Percentiles rank a stretch among this genome's conserved stretches.
phyloP scores from a whole-genome alignment of 2,329 filamentous ascomycete species.

The Passalora sequoiae region DNA sequence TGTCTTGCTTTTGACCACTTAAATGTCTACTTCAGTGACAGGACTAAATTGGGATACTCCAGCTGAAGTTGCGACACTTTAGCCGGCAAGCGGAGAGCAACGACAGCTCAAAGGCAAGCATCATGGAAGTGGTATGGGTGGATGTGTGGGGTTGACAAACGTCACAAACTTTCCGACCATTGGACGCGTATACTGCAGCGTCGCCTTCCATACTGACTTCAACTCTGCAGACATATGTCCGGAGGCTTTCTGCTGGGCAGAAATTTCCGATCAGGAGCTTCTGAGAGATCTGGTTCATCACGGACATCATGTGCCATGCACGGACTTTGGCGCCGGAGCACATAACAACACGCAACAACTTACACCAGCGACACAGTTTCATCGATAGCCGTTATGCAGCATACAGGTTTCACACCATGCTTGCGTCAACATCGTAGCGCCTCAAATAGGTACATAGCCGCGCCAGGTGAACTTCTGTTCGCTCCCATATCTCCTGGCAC shows the following conservation, averaged over 20 bases:
- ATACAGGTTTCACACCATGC: neutral
- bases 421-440: neutral
- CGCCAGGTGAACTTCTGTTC: too few relatives aligned
- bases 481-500: too few relatives aligned
- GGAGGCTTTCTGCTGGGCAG: neutral
- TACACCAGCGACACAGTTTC: too few relatives aligned
- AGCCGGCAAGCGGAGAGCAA: neutral
- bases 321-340: neutral
- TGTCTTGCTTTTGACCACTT: too few relatives aligned
- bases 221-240: neutral
- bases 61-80: too few relatives aligned
- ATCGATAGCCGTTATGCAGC: neutral
- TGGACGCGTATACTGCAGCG: neutral
- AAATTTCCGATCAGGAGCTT: neutral
- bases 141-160: neutral
- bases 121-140: neutral
- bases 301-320: neutral
- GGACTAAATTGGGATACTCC: too few relatives aligned
- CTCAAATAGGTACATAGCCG: too few relatives aligned
- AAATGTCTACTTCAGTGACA: too few relatives aligned
- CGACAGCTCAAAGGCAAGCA: neutral
- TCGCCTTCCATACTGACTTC: neutral
- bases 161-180: neutral
- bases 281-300: neutral
- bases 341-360: neutral